These are phyloP conservation scores for Exophiala xenobiotica DNA, from an alignment of 2,329 filamentous ascomycete genomes.

Conservation along the genomic window DNA sequence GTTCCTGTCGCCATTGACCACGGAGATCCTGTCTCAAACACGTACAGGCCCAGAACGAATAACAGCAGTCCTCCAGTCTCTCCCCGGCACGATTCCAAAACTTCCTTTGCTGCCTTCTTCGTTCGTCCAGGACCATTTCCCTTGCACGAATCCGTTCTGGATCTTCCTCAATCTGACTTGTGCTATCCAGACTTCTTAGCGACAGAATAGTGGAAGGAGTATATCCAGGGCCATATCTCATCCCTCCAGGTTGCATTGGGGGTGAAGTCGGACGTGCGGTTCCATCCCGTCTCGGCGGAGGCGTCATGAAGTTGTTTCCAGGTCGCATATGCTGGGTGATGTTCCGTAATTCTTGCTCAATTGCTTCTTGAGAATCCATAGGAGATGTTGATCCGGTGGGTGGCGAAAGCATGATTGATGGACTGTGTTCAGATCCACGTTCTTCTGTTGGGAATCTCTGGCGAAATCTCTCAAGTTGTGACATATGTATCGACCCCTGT, in stretches of 20 bases:
- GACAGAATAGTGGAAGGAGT: neutral
- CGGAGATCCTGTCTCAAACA: neutral
- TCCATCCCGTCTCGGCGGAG: no score
- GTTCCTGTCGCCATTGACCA: no score
- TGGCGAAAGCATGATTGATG: no score
- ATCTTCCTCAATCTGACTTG: neutral
- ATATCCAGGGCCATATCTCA: slow-evolving; percentile 3
- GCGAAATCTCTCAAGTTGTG: no score
- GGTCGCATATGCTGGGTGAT: neutral
- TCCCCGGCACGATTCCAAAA: neutral
- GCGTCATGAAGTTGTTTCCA: no score
- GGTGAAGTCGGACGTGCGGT: no score
- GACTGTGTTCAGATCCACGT: no score
- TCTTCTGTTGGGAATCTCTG: no score
- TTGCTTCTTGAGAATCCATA: neutral
- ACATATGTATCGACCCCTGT: no score
- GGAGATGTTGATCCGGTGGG: no score
- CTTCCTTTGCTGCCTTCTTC: slow-evolving; percentile 1
- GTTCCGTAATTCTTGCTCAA: neutral
- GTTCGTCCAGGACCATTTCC: neutral
- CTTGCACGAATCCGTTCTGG: neutral
- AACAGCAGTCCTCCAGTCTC: slow-evolving; percentile 8
- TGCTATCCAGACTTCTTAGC: slow-evolving; percentile 4
- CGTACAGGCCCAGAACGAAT: neutral
- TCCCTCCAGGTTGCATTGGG: neutral